These are phyloP conservation scores for Coemansia sp. DNA, from an alignment of 192 early-diverging fungal species.

Conservation along the genomic window DNA sequence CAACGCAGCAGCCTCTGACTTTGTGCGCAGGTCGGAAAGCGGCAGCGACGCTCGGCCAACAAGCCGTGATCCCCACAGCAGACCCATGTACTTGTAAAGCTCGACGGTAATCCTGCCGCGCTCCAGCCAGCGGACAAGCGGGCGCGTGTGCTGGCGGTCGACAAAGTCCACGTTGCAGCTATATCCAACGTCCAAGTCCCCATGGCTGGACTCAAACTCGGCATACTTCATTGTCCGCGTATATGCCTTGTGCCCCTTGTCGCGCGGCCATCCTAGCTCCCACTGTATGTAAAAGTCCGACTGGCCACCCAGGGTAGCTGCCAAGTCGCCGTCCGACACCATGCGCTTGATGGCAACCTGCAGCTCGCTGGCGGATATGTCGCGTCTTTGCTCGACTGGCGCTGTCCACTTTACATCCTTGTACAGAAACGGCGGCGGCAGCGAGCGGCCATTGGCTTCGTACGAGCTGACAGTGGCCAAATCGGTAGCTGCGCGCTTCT, in stretches of 20 bases:
- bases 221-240: conserved; percentile 33
- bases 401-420: conserved; percentile 34
- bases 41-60: conserved; percentile 40
- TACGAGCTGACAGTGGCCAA: conserved; percentile 23
- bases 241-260: conserved; percentile 27
- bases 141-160: conserved; percentile 33
- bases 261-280: conserved; percentile 44
- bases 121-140: conserved; percentile 42
- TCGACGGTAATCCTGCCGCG: conserved; percentile 38
- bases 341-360: conserved; percentile 36
- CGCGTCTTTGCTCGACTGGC: conserved; percentile 40
- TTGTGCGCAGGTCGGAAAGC: conserved; percentile 37
- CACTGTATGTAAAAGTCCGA: conserved; percentile 46
- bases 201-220: conserved; percentile 37
- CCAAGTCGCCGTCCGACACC: conserved; percentile 42
- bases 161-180: conserved; percentile 30
- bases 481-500: conserved; percentile 39
- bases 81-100: conserved; percentile 48
- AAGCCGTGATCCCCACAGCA: conserved; percentile 52
- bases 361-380: conserved; percentile 40
- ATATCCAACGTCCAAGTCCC: conserved; percentile 28
- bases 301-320: conserved; percentile 33
- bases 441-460: conserved; percentile 24
- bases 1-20: conserved; percentile 25
- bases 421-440: conserved; percentile 34